Conservation (phyloP, 306 rosid genomes). For the Gillenia trifoliata region DNA sequence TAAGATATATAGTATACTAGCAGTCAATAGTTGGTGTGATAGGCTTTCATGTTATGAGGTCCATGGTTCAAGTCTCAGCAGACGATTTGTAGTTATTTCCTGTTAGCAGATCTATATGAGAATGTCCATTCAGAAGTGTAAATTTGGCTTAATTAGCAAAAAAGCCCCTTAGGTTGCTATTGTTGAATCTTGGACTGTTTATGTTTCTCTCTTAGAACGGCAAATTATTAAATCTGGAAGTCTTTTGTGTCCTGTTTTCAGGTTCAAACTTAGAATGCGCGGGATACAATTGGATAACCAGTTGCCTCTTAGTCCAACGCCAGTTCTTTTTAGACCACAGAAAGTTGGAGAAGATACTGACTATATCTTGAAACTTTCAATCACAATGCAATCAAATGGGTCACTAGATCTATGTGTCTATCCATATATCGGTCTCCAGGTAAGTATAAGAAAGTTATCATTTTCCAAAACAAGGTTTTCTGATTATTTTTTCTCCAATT, state of each 20-base stretch:
- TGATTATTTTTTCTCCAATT: conserved; percentile 11
- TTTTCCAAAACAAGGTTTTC: conserved; percentile 7
- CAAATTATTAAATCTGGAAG: conserved; percentile 17
- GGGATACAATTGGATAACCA: conserved; percentile 94
- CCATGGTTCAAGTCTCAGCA: neutral
- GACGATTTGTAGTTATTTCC: neutral
- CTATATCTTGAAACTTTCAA: conserved; percentile 77
- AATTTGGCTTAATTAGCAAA: neutral
- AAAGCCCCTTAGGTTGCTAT: neutral
- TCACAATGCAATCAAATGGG: conserved; percentile 86
- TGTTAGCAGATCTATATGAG: neutral
- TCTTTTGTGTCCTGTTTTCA: conserved; percentile 32
- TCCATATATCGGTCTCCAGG: conserved; percentile 89
- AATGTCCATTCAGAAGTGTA: neutral
- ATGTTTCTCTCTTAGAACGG: conserved; percentile 3
- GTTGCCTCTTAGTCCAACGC: conserved; percentile 91
- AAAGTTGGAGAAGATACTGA: conserved; percentile 67
- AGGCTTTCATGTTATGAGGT: neutral
- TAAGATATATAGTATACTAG: neutral
- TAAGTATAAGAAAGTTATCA: conserved; percentile 36
- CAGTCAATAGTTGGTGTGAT: neutral
- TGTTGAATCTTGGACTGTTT: conserved; percentile 1
- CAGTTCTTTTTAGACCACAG: conserved; percentile 95
- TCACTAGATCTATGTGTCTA: conserved; percentile 82
- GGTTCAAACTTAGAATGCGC: conserved; percentile 83